Percentiles rank a stretch among this genome's conserved stretches.
Conservation (phyloP, 2,329 filamentous ascomycete species). For the Pseudogymnoascus sp. region DNA sequence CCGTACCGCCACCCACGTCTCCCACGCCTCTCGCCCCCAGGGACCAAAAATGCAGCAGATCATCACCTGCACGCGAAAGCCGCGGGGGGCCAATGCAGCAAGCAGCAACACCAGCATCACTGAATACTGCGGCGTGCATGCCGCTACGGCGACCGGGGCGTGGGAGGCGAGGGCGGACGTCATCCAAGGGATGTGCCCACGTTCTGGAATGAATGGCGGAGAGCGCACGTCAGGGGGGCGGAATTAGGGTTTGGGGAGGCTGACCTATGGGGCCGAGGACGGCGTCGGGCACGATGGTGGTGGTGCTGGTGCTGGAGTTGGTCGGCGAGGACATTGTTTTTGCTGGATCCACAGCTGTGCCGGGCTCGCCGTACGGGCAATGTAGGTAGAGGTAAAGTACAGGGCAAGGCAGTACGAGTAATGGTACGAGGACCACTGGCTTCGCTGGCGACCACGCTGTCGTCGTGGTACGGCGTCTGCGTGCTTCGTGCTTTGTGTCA, state of each 20-base stretch:
- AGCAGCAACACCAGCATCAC: neutral
- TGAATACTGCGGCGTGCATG: neutral
- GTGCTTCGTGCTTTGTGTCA: neutral
- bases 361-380: neutral
- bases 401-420: neutral
- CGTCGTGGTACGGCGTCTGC: neutral
- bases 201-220: slow-evolving; percentile 9
- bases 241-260: slow-evolving; percentile 6
- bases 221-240: neutral
- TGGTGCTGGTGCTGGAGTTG: neutral
- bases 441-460: neutral
- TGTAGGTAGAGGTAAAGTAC: neutral
- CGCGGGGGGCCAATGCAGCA: neutral
- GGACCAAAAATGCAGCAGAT: neutral
- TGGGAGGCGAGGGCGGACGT: neutral
- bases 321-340: neutral
- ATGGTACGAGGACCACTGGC: neutral
- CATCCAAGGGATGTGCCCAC: slow-evolving; percentile 10
- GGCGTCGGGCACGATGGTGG: neutral
- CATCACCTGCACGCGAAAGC: neutral
- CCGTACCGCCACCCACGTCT: neutral
- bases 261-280: slow-evolving; percentile 6
- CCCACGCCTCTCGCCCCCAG: neutral
- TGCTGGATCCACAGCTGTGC: neutral
- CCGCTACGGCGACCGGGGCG: neutral